Evolutionary conservation across 2,329 filamentous ascomycete species (phyloP), one percentile per base, ranked within the genome.

Genomic region (Colletotrichum sp.): DNA sequence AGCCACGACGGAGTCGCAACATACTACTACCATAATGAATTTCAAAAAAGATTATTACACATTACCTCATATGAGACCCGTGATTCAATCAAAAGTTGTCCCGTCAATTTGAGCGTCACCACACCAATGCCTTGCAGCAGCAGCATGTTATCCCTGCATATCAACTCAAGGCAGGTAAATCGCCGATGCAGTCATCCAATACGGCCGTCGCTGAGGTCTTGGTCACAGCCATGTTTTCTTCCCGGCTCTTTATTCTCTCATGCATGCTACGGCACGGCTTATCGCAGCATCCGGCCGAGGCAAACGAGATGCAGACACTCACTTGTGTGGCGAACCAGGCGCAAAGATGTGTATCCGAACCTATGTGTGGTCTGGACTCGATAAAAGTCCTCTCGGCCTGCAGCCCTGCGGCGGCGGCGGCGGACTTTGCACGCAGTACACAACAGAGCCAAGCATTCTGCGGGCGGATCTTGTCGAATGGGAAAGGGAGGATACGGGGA

Each of bases 331-430:
- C 39, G 16, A 39, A 18, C 16, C 8, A 39, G 36, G 36, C 39
- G 39, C 39, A 44, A 44, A 44, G 39, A 8, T n/a, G 2, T 44
- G 39, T 44, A 10, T 44, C 36, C 36, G 39, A 6, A 44, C 16
- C 16, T n/a, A n/a, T 10, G 39, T 44, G 39, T 32, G 67, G 32
- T n/a, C 57, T 26, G 30, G 71, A 69, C 59, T 70, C 67, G n/a
- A 59, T 59, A 59, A 65, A 74, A 12, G 18, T 9, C 21, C 16
- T 16, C 30, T 39, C 5, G 16, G 32, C 4, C 66, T 69, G 44
- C 73, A 67, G 71, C 72, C 72, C 63, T 75, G 72, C 69, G 63
- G 69, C 62, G 68, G n/a, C n/a, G n/a, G n/a, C n/a, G n/a, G n/a
- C n/a, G n/a, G n/a, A n/a, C n/a, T n/a, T n/a, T n/a, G n/a, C n/a